Evolutionary conservation across 768 basidiomycete species (phyloP).

Genomic region (Candolleomyces eurysporus): DNA sequence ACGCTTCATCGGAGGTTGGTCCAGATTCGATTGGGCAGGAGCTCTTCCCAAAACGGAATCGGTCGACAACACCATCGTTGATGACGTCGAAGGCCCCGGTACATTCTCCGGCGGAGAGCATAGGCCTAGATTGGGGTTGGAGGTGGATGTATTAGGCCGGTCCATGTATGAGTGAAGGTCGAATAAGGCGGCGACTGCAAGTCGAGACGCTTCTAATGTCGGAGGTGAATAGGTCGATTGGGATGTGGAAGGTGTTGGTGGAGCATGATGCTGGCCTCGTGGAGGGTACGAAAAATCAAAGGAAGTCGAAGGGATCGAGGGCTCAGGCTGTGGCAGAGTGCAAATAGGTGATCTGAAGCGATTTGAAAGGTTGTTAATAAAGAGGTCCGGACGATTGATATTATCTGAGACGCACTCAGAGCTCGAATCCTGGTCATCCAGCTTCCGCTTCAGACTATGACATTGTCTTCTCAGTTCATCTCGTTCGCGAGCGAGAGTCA

Average conservation of each 20-base stretch:
- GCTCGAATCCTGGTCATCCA: slow-evolving; percentile 24
- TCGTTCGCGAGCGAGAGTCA: slow-evolving; percentile 36
- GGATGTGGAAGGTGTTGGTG: background rate
- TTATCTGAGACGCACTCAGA: background rate
- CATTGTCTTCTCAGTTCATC: slow-evolving; percentile 30
- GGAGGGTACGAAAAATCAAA: background rate
- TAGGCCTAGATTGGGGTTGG: background rate
- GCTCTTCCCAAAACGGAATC: background rate
- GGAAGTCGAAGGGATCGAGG: background rate
- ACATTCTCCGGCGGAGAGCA: background rate
- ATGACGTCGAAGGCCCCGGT: background rate
- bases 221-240: background rate
- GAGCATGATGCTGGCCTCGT: background rate
- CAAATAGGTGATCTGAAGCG: background rate
- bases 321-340: background rate
- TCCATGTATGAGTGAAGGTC: slow-evolving; percentile 1
- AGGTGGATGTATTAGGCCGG: background rate
- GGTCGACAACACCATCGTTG: background rate
- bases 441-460: slow-evolving; percentile 25
- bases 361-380: background rate
- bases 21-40: background rate
- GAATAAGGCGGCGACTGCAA: slow-evolving; percentile 1
- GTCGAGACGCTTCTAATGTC: slow-evolving; percentile 1
- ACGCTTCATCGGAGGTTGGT: background rate
- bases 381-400: background rate